Evolutionary conservation across 108 stramenopile species (phyloP).

Genomic region (Cyclotella atomus): DNA sequence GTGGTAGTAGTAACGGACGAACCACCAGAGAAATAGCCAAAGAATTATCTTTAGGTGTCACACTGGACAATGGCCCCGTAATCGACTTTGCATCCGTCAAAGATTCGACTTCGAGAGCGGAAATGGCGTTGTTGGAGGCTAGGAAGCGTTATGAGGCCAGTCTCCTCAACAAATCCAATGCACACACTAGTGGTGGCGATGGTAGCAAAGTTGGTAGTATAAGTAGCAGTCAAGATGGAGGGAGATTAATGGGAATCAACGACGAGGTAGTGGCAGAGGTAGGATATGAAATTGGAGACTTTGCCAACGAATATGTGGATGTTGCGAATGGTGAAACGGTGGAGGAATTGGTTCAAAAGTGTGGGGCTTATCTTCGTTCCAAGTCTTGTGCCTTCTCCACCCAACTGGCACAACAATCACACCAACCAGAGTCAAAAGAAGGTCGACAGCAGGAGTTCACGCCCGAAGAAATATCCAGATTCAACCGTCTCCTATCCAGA

Average conservation of each 20-base stretch:
- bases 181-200: no score
- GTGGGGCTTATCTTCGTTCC: conserved; percentile 72
- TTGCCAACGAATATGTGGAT: conserved; percentile 49
- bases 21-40: conserved; percentile 60
- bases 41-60: conserved; percentile 65
- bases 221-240: neutral
- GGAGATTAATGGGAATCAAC: conserved; percentile 83
- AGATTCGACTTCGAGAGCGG: conserved; percentile 72
- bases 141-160: conserved; percentile 52
- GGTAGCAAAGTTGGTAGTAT: no score
- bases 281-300: conserved; percentile 77
- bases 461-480: conserved; percentile 40
- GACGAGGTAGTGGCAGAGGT: conserved; percentile 87
- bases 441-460: conserved; percentile 34
- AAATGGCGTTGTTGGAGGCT: conserved; percentile 68
- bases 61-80: conserved; percentile 78
- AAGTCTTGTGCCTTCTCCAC: conserved; percentile 62
- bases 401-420: neutral
- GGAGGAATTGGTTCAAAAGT: conserved; percentile 60
- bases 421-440: neutral
- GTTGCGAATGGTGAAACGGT: conserved; percentile 43
- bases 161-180: no score
- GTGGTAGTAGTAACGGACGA: conserved; percentile 30
- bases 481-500: conserved; percentile 58
- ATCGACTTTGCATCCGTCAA: conserved; percentile 85